phyloP scores from a whole-genome alignment of 495 filamentous ascomycete species.

The Thozetella sp. region DNA sequence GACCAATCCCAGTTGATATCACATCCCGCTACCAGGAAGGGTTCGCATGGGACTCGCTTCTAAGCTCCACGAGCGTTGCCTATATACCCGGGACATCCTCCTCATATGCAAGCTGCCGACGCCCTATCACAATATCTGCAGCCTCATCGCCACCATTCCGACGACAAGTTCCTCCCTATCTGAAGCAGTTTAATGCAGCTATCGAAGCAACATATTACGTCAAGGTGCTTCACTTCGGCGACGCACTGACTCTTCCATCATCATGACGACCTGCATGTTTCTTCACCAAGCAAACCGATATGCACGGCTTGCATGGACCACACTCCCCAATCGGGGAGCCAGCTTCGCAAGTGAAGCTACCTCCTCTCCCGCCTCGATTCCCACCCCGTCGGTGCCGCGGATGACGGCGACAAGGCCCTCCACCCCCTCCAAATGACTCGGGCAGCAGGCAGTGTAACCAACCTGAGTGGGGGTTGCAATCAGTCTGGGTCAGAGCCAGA shows the following conservation, averaged over 20 bases:
- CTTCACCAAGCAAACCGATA: too few species aligned
- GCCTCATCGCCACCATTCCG: not conserved
- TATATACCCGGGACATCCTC: not conserved
- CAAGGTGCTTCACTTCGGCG: too few species aligned
- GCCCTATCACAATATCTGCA: not conserved
- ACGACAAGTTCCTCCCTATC: not conserved
- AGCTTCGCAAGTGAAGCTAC: too few species aligned
- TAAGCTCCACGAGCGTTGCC: not conserved
- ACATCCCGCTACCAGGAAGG: not conserved
- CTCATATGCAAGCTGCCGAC: not conserved
- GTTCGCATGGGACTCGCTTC: not conserved
- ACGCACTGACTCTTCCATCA: too few species aligned
- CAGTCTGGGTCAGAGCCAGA: not conserved
- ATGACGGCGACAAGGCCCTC: too few species aligned
- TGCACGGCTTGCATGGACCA: not conserved
- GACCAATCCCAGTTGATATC: not conserved
- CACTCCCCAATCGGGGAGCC: too few species aligned
- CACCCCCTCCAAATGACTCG: too few species aligned
- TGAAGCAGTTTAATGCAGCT: not conserved
- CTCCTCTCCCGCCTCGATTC: too few species aligned
- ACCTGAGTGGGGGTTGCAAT: not conserved
- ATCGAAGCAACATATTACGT: not conserved
- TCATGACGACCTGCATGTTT: too few species aligned
- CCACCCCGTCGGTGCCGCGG: too few species aligned
- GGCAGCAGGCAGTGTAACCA: slow-evolving; percentile 3